Conservation (phyloP, 495 filamentous ascomycete genomes). For the Neurospora hispaniola region DNA sequence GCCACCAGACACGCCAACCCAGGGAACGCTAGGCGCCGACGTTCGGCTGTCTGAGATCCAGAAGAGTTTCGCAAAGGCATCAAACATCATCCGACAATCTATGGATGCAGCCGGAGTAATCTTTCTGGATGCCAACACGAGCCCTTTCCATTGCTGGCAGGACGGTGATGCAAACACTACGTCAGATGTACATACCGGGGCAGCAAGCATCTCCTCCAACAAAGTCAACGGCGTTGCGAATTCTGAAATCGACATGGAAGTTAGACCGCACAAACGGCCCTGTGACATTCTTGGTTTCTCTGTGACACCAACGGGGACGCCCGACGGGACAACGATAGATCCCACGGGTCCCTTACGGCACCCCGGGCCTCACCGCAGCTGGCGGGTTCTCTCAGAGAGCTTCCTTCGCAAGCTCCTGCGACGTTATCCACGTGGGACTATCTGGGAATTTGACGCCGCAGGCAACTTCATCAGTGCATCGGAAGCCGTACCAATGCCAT, state of each 20-base stretch:
- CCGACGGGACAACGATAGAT: background rate
- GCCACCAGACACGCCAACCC: background rate
- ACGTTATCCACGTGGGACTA: constrained; percentile 49
- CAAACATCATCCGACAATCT: constrained; percentile 40
- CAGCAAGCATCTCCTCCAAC: background rate
- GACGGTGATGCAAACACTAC: background rate
- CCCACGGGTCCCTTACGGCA: background rate
- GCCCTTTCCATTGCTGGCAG: background rate
- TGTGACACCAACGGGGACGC: background rate
- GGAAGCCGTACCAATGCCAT: background rate
- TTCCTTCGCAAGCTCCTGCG: constrained; percentile 44
- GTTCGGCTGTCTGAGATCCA: constrained; percentile 6
- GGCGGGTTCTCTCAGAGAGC: constrained; percentile 12
- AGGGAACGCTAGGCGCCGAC: background rate
- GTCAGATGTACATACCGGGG: background rate
- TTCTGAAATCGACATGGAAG: background rate
- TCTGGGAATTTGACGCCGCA: constrained; percentile 45
- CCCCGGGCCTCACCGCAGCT: background rate
- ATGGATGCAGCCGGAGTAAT: constrained; percentile 42
- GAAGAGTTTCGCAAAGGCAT: constrained; percentile 30
- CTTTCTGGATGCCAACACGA: constrained; percentile 37
- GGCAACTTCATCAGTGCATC: constrained; percentile 2
- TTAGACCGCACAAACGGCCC: background rate
- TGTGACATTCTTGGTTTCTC: background rate
- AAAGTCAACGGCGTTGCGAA: background rate